A percentile compares a stretch with the other conserved stretches of the same genome.
phyloP scores from a whole-genome alignment of 1,284 basidiomycete species.

The Bondarzewia mesenterica region DNA sequence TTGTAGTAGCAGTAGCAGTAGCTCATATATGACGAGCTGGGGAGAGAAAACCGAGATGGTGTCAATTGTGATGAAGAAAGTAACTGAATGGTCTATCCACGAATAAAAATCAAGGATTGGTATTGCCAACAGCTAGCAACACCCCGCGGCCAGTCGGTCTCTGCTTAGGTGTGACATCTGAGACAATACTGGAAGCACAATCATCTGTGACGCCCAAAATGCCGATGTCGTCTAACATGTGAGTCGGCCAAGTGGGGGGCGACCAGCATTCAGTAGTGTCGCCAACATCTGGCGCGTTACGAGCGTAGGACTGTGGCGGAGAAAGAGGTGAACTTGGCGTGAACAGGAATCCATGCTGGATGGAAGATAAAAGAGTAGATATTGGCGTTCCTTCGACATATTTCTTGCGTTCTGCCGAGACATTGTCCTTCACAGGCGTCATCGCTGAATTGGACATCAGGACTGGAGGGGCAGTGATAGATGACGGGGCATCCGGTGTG shows the following conservation, averaged over 20 bases:
- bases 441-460: not conserved
- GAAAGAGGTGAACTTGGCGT: slow-evolving; percentile 53
- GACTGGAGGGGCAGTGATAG: not conserved
- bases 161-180: not conserved
- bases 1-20: too few relatives aligned
- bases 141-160: not conserved
- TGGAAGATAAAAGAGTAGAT: slow-evolving; percentile 57
- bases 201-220: not conserved
- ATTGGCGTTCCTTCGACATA: slow-evolving; percentile 47
- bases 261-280: not conserved
- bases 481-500: not conserved
- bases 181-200: not conserved
- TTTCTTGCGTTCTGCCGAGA: not conserved
- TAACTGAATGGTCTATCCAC: too few relatives aligned
- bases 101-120: too few relatives aligned
- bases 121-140: not conserved
- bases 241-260: not conserved
- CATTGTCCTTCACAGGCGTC: not conserved
- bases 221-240: not conserved
- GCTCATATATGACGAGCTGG: too few relatives aligned
- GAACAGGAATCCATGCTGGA: slow-evolving; percentile 60
- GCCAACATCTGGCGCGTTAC: not conserved
- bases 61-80: too few relatives aligned
- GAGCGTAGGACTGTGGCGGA: slow-evolving; percentile 39
- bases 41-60: too few relatives aligned